Percentiles rank a stretch among this genome's conserved stretches.
Conservation (phyloP, 164 flowering plant genomes). For the Dillenia turbinata region DNA sequence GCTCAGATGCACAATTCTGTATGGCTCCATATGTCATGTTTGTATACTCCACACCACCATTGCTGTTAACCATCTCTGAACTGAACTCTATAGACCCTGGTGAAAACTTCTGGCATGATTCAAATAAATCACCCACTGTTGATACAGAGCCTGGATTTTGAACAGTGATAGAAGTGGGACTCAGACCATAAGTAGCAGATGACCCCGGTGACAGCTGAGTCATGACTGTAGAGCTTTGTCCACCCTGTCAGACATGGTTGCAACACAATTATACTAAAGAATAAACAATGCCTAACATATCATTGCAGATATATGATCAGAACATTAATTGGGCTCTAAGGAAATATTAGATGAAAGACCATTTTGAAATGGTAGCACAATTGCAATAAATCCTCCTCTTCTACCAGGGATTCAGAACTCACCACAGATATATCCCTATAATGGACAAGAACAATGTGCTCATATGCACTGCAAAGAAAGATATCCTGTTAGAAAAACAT, state of each 20-base stretch:
- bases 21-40: constrained; percentile 16
- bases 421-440: constrained; percentile 83
- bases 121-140: constrained; percentile 29
- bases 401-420: constrained; percentile 11
- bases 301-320: too few relatives aligned
- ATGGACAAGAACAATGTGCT: constrained; percentile 94
- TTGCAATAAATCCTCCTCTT: background rate
- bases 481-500: too few relatives aligned
- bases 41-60: constrained; percentile 22
- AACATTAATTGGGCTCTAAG: background rate
- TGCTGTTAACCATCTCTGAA: constrained; percentile 32
- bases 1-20: constrained; percentile 22
- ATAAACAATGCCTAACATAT: too few relatives aligned
- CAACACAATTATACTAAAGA: background rate
- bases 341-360: background rate
- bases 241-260: constrained; percentile 45
- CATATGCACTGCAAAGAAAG: constrained; percentile 58
- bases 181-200: constrained; percentile 34
- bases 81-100: constrained; percentile 64
- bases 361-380: background rate
- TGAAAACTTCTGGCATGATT: constrained; percentile 36
- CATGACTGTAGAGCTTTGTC: constrained; percentile 30
- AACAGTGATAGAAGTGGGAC: constrained; percentile 28
- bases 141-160: constrained; percentile 38
- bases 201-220: constrained; percentile 39